Percentiles rank a stretch among this genome's conserved stretches.
Evolutionary conservation across 805 yeast species (phyloP).

Genomic region (Ogataea trehaloabstinens): DNA sequence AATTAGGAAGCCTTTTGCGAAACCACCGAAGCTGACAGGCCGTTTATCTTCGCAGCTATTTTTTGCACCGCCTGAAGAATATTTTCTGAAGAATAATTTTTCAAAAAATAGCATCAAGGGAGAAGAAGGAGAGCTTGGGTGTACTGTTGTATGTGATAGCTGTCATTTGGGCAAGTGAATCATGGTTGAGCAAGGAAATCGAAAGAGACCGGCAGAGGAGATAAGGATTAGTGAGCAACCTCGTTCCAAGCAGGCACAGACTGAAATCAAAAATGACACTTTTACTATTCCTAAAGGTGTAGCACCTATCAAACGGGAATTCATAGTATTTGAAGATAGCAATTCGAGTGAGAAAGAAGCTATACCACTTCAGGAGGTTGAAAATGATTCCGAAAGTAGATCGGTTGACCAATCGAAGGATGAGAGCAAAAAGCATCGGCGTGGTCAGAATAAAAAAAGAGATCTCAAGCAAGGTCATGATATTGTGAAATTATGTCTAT

Average conservation of each 20-base stretch:
- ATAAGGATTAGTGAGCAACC: conserved; percentile 1
- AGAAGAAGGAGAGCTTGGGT: no score
- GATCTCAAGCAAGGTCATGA: conserved; percentile 71
- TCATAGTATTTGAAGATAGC: conserved; percentile 35
- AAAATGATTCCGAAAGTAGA: conserved; percentile 31
- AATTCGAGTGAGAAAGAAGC: conserved; percentile 46
- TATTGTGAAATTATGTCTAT: conserved; percentile 60
- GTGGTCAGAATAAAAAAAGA: conserved; percentile 47
- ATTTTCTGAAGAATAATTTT: no score
- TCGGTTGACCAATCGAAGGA: conserved; percentile 28
- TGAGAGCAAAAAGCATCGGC: conserved; percentile 33
- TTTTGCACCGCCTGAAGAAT: no score
- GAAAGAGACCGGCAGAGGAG: conserved; percentile 14
- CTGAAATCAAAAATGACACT: conserved; percentile 6
- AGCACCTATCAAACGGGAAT: conserved; percentile 78
- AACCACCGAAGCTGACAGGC: no score
- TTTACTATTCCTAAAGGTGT: conserved; percentile 48
- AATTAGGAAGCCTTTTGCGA: no score
- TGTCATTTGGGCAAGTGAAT: no score
- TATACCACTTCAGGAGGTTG: conserved; percentile 44
- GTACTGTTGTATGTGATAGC: no score
- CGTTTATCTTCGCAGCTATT: no score
- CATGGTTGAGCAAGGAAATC: conserved; percentile 6
- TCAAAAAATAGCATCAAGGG: no score
- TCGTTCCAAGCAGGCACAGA: conserved; percentile 1